These are phyloP conservation scores for Candida multigemmis DNA, from an alignment of 805 yeast species.

Conservation along the genomic window DNA sequence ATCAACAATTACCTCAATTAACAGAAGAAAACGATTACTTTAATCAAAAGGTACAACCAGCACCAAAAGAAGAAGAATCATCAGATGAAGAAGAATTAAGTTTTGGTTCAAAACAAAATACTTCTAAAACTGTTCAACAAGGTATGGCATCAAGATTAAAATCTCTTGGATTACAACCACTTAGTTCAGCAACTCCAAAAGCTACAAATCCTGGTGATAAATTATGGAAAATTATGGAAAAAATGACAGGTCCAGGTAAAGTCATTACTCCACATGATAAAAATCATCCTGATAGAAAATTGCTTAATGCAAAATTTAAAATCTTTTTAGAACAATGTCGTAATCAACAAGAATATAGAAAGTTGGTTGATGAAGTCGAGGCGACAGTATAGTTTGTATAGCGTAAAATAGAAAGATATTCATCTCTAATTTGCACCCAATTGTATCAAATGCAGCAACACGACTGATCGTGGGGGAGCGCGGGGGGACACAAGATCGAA, in stretches of 20 bases:
- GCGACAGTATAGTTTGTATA: no score
- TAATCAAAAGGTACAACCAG: slow-evolving; percentile 15
- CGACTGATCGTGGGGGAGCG: no score
- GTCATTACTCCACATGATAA: slow-evolving; percentile 61
- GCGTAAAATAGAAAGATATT: no score
- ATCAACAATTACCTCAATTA: slow-evolving; percentile 21
- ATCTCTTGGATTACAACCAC: slow-evolving; percentile 27
- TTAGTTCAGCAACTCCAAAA: slow-evolving; percentile 19
- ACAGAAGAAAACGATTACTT: slow-evolving; percentile 31
- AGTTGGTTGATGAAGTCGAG: slow-evolving; percentile 49
- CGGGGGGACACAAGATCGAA: no score
- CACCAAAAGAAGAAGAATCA: slow-evolving; percentile 18
- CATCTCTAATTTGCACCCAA: no score
- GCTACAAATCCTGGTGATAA: slow-evolving; percentile 41
- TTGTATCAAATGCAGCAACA: no score
- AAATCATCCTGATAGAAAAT: slow-evolving; percentile 54
- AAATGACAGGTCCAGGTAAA: slow-evolving; percentile 74
- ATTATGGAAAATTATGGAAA: slow-evolving; percentile 83
- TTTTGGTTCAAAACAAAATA: slow-evolving; percentile 50
- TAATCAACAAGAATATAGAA: slow-evolving; percentile 71
- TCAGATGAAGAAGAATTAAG: slow-evolving; percentile 45
- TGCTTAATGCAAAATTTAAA: slow-evolving; percentile 73
- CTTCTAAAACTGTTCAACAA: no score
- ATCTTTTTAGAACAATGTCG: slow-evolving; percentile 83
- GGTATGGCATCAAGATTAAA: slow-evolving; percentile 38